A percentile compares a stretch with the other conserved stretches of the same genome.
Evolutionary conservation across 208 protist species (phyloP).

Genomic region (Leishmania aethiopica): DNA sequence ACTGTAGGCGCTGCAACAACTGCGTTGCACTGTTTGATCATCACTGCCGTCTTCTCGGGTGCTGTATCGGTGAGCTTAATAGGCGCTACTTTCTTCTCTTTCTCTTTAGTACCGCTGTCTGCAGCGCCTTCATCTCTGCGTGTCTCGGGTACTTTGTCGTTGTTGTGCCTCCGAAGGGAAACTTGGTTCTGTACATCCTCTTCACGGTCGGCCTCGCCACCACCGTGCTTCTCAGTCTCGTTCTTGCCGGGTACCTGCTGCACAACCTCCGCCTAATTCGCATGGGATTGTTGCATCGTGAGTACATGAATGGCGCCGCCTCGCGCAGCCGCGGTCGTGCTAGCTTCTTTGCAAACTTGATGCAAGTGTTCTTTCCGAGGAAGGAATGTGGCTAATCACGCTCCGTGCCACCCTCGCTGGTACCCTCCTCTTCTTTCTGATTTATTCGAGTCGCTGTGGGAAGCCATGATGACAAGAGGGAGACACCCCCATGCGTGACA

Average conservation of each 20-base stretch:
- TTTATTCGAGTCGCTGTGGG: background rate
- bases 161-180: conserved; percentile 14
- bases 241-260: conserved; percentile 24
- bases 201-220: conserved; percentile 19
- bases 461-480: background rate
- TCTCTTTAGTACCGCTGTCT: conserved; percentile 8
- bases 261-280: conserved; percentile 36
- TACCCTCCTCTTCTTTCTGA: background rate
- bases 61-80: conserved; percentile 37
- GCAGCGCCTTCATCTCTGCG: conserved; percentile 16
- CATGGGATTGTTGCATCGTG: conserved; percentile 34
- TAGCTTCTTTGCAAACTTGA: conserved; percentile 24
- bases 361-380: conserved; percentile 17
- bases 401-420: background rate
- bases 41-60: conserved; percentile 36
- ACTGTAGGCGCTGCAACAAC: conserved; percentile 37
- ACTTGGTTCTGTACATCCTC: conserved; percentile 21
- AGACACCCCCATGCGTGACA: background rate
- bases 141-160: conserved; percentile 28
- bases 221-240: conserved; percentile 10
- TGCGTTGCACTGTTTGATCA: conserved; percentile 35
- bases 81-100: conserved; percentile 38
- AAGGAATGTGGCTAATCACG: conserved; percentile 15
- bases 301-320: conserved; percentile 31
- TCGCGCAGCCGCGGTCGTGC: conserved; percentile 20